Evolutionary conservation across 805 yeast species (phyloP), one percentile per base, ranked within the genome.

Genomic region (Nakazawaea ernobii): DNA sequence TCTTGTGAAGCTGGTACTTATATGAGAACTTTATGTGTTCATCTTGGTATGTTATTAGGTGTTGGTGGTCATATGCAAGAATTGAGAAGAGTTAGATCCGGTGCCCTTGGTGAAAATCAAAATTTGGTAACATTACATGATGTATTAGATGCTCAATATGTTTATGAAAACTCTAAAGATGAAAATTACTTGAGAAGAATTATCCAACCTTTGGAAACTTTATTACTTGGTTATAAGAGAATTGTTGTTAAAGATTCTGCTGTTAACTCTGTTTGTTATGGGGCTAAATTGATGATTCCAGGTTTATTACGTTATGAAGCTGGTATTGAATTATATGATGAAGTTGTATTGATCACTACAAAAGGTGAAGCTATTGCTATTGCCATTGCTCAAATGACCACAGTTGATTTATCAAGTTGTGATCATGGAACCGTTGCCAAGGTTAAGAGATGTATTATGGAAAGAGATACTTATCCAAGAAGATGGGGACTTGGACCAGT

Each of bases 1-100:
- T 86, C 96, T 37, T 94, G 99, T 79, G 99, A 94, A 76, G 99
- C 99, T 52, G 99, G 99, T 73, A 94, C 99, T 52, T 94, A 94
- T 73, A 94, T 94, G 97, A 86, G 99, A 80, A 94, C 99, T 43
- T 75, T 94, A 60, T 94, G 99, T 84, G 99, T 94, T 49, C 99
- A 94, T 71, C 75, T 94, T 62, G 99, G 99, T 74, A 91, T 94
- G 96, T 77, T 94, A 51, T 77, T 94, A 56, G 97, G 98, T 61
- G 97, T 90, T 58, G 99, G 99, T 68, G 99, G 98, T 58, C 99
- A 94, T 74, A 94, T 94, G 99, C 99, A 94, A 79, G 99, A 94
- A 74, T 84, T 94, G 61, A 89, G 99, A 74, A 91, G 99, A 78
- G 99, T 94, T 54, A 84, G 99, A 74, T 87, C 96, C 42, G 99